phyloP scores from a whole-genome alignment of 2,329 filamentous ascomycete genomes.

The Diaporthe australafricana region DNA sequence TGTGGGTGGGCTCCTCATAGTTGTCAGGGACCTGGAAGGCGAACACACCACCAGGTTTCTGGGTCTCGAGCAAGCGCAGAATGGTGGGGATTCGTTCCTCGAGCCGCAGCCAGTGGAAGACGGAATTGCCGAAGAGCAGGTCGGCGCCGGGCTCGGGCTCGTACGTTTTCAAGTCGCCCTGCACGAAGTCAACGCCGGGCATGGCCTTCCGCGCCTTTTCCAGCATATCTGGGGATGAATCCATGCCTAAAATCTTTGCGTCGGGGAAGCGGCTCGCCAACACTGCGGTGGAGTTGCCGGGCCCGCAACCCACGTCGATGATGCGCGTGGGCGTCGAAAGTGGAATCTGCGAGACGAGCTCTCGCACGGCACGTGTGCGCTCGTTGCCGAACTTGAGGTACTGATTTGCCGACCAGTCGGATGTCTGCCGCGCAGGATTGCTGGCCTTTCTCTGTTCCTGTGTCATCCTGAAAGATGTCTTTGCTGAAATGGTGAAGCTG shows the following conservation, averaged over 20 bases:
- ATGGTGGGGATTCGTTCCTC: constrained; percentile 58
- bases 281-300: constrained; percentile 67
- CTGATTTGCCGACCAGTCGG: constrained; percentile 66
- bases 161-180: constrained; percentile 59
- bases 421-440: not conserved
- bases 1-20: constrained; percentile 59
- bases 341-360: constrained; percentile 62
- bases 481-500: not conserved
- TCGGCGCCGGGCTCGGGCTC: constrained; percentile 47
- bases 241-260: constrained; percentile 62
- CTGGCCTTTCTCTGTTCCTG: constrained; percentile 9
- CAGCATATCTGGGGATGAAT: constrained; percentile 68
- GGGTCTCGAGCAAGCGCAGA: constrained; percentile 52
- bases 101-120: constrained; percentile 67
- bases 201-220: constrained; percentile 54
- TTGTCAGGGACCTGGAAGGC: constrained; percentile 66
- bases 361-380: constrained; percentile 63
- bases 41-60: constrained; percentile 58
- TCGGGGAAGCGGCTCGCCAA: constrained; percentile 59
- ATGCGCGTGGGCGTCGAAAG: constrained; percentile 55
- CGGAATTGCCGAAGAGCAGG: constrained; percentile 67
- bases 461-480: constrained; percentile 22
- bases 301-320: constrained; percentile 70
- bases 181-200: constrained; percentile 56
- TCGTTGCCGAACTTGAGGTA: constrained; percentile 67